These are phyloP conservation scores for Ophiosphaerella korrae DNA, from an alignment of 2,329 filamentous ascomycete species.

Conservation along the genomic window DNA sequence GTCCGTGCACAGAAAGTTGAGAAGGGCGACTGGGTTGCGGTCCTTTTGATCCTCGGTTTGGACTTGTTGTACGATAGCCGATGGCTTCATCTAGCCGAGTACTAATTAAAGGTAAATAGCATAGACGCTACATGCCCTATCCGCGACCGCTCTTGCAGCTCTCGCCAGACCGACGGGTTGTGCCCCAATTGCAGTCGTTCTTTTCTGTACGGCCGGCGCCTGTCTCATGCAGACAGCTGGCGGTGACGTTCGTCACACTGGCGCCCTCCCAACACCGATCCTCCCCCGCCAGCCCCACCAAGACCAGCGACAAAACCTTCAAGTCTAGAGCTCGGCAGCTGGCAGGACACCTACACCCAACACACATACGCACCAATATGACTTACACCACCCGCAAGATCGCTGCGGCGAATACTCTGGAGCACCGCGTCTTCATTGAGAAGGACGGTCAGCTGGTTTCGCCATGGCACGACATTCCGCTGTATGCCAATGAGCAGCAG, in stretches of 20 bases:
- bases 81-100: slow-evolving; percentile 23
- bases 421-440: slow-evolving; percentile 97
- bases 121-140: slow-evolving; percentile 31
- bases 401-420: slow-evolving; percentile 86
- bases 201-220: slow-evolving; percentile 24
- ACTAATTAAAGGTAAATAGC: slow-evolving; percentile 14
- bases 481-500: slow-evolving; percentile 96
- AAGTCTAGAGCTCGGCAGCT: slow-evolving; percentile 46
- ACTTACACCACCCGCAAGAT: slow-evolving; percentile 87
- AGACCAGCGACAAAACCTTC: slow-evolving; percentile 46
- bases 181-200: slow-evolving; percentile 20
- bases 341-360: slow-evolving; percentile 46
- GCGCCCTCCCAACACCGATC: slow-evolving; percentile 43
- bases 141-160: slow-evolving; percentile 29
- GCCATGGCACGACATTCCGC: slow-evolving; percentile 97
- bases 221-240: slow-evolving; percentile 43
- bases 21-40: slow-evolving; percentile 4
- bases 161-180: slow-evolving; percentile 25
- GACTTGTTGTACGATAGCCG: slow-evolving; percentile 16
- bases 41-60: slow-evolving; percentile 34
- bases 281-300: slow-evolving; percentile 46
- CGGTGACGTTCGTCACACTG: slow-evolving; percentile 48
- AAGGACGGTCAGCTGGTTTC: slow-evolving; percentile 94
- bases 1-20: slow-evolving; percentile 17
- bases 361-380: slow-evolving; percentile 46